phyloP scores from a whole-genome alignment of 2,329 filamentous ascomycete species.

The Ilyonectria mors-panacis region DNA sequence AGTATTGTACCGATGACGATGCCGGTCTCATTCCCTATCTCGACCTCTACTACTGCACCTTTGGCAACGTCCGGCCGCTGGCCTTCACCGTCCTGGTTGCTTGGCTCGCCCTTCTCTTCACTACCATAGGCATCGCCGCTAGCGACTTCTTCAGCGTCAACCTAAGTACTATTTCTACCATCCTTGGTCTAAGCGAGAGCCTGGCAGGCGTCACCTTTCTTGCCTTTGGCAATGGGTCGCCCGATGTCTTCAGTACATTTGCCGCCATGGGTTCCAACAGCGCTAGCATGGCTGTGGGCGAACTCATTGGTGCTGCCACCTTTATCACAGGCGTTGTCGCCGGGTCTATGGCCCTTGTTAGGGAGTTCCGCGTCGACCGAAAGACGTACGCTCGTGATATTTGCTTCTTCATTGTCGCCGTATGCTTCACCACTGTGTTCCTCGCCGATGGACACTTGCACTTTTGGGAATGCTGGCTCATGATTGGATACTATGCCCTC shows the following conservation, averaged over 20 bases:
- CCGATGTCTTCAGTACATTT: constrained; percentile 98
- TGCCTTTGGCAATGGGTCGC: constrained; percentile 97
- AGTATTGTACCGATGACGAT: constrained; percentile 90
- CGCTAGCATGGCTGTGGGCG: constrained; percentile 95
- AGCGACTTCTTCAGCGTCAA: constrained; percentile 99
- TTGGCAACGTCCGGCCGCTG: constrained; percentile 77
- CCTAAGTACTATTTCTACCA: constrained; percentile 89
- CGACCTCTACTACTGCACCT: constrained; percentile 88
- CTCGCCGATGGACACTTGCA: constrained; percentile 87
- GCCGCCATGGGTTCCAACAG: constrained; percentile 98
- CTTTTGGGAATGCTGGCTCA: constrained; percentile 89
- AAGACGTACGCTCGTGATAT: constrained; percentile 94
- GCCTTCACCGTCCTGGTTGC: constrained; percentile 84
- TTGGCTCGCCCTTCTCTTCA: constrained; percentile 93
- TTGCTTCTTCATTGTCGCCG: constrained; percentile 89
- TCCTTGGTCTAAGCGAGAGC: constrained; percentile 95
- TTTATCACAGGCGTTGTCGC: constrained; percentile 98
- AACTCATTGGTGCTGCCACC: constrained; percentile 92
- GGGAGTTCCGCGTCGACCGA: constrained; percentile 91
- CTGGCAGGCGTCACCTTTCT: constrained; percentile 96
- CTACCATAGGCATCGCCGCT: constrained; percentile 96
- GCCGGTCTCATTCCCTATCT: constrained; percentile 92
- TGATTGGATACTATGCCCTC: constrained; percentile 92
- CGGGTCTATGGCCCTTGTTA: constrained; percentile 96
- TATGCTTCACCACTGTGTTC: constrained; percentile 89